Base-by-base conservation (phyloP, 495 filamentous ascomycete genomes). In the Xeromyces bisporus region DNA sequence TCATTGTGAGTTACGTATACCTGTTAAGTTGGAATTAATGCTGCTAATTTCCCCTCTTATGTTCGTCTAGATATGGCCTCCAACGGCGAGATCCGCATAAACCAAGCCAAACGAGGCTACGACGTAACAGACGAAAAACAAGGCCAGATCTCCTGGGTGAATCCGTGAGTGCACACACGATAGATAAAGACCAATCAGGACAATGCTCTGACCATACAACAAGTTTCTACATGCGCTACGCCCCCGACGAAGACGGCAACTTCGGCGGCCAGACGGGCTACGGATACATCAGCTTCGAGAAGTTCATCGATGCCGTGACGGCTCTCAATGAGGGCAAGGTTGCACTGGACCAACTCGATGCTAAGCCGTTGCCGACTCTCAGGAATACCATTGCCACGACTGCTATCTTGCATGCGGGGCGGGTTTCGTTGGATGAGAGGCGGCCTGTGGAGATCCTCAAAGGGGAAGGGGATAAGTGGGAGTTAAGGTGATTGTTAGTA, bases 91-190 rank as follows among this genome's bases (percentile, higher is more conserved):
- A 74, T 94, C 46, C 71, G 80, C 29, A 72, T 86, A 35, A 80
- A 94, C 59, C 86, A 93, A 56, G 86, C 84, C 10, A 93, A 93
- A 62, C 75, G 86, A 13, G 83, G 84, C 14, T 94, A 94, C 50
- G 85, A 93, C 39, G 77, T 93, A n/a, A 80, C 85, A 1, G 78
- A 80, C 23, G 86, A 94, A 42, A 60, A 66, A 4, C 64, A 66
- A 15, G 67, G 70, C 7, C 66, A 71, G 38, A 51, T 93, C 31
- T 62, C 72, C 41, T 92, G 83, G 80, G 78, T 78, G 38, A 93
- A 93, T 50, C 84, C 82, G 48, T 62, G 44, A 42, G 53, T 43
- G 9, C 14, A 35, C 21, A 14, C 13, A 24, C 3, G 12, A 9
- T 23, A n/a, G 15, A 12, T 4, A 30, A 14, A 20, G 38, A 29